Conservation (phyloP, 2,329 filamentous ascomycete genomes). For the Dactylellina drechsleri region DNA sequence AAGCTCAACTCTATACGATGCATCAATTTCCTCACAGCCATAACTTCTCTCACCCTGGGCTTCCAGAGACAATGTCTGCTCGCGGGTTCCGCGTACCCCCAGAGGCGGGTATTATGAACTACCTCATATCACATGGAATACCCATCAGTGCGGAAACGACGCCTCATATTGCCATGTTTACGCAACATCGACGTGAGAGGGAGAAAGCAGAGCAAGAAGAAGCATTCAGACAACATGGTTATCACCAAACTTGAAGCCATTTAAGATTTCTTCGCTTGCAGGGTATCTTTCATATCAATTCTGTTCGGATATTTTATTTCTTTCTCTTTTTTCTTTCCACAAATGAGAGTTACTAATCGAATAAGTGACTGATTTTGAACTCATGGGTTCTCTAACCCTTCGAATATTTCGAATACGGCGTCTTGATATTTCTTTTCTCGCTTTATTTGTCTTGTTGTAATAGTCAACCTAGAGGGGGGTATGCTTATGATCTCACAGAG, state of each 20-base stretch:
- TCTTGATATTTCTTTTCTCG: too few relatives aligned
- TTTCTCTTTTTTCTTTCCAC: too few relatives aligned
- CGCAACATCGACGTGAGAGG: slow-evolving; percentile 26
- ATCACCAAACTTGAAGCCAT: neutral
- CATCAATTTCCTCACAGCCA: slow-evolving; percentile 15
- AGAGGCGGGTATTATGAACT: slow-evolving; percentile 6
- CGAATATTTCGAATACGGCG: too few relatives aligned
- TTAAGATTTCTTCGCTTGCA: too few relatives aligned
- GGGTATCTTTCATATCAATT: too few relatives aligned
- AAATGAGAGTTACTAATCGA: too few relatives aligned
- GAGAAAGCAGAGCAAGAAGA: slow-evolving; percentile 24
- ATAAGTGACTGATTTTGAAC: too few relatives aligned
- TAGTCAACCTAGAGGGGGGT: too few relatives aligned
- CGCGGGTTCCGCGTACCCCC: neutral
- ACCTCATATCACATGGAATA: slow-evolving; percentile 13
- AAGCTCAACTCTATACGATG: slow-evolving; percentile 28
- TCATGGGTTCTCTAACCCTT: too few relatives aligned
- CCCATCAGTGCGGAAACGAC: slow-evolving; percentile 43
- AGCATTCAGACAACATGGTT: neutral
- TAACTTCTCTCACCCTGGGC: neutral
- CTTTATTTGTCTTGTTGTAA: too few relatives aligned
- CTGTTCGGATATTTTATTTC: too few relatives aligned
- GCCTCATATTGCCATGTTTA: slow-evolving; percentile 52
- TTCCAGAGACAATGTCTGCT: neutral
- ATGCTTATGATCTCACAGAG: too few relatives aligned